Evolutionary conservation across 345 rosid genomes (phyloP).

Genomic region (Eucalyptus tenuipes): DNA sequence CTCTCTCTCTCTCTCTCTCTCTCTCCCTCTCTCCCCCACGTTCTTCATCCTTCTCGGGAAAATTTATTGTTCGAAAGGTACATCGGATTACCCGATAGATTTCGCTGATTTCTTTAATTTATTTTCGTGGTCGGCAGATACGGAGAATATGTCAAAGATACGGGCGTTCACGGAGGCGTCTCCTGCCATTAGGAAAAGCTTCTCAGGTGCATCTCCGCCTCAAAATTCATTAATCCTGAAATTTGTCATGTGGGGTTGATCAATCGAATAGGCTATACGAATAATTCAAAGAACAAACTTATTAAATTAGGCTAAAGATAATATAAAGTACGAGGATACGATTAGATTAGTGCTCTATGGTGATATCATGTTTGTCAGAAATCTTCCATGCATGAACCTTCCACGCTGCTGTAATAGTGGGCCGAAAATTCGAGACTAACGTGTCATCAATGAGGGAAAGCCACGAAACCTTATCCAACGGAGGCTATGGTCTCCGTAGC

Average conservation of each 20-base stretch:
- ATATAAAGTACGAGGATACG: not conserved
- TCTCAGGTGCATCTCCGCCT: conserved; percentile 39
- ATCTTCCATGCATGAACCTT: not conserved
- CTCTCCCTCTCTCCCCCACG: too few species aligned
- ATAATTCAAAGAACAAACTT: not conserved
- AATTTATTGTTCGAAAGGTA: not conserved
- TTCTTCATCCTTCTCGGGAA: not conserved
- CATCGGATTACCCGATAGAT: not conserved
- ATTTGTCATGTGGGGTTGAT: too few species aligned
- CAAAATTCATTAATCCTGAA: not conserved
- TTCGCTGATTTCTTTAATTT: not conserved
- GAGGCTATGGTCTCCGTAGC: conserved; percentile 1
- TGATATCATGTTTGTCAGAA: not conserved
- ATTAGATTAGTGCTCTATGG: not conserved
- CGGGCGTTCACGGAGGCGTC: conserved; percentile 34
- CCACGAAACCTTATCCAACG: not conserved
- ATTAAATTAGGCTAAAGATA: not conserved
- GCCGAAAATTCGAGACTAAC: not conserved
- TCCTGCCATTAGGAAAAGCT: conserved; percentile 40
- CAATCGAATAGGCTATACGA: not conserved
- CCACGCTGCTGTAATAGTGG: not conserved
- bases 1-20: not conserved
- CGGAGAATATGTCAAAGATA: conserved; percentile 18
- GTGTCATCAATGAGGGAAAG: not conserved
- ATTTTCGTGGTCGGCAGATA: conserved; percentile 15